A percentile compares a stretch with the other conserved stretches of the same genome.
phyloP scores from a whole-genome alignment of 2,329 filamentous ascomycete species.

The Ophiostoma pallidulum region DNA sequence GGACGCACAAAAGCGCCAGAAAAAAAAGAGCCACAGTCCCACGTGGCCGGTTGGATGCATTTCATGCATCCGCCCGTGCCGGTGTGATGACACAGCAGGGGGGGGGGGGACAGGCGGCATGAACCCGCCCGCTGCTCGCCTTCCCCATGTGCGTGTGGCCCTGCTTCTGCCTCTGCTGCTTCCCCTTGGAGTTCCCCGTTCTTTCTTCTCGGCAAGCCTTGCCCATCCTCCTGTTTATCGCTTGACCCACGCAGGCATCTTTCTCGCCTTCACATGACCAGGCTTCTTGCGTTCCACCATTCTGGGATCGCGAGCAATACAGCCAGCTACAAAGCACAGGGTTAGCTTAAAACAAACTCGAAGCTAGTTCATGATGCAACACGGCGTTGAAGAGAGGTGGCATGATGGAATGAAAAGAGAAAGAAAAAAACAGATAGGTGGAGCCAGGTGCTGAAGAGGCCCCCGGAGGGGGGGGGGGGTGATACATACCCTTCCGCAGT shows the following conservation, averaged over 20 bases:
- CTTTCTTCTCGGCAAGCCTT: too few species aligned
- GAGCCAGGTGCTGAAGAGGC: neutral
- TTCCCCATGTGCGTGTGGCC: neutral
- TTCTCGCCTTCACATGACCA: conserved; percentile 90
- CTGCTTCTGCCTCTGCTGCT: neutral
- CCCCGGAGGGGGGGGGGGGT: neutral
- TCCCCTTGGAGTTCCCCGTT: too few species aligned
- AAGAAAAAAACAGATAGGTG: neutral
- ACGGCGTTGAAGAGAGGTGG: too few species aligned
- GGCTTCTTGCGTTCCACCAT: conserved; percentile 97
- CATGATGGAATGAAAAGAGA: neutral
- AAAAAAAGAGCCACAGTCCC: too few species aligned
- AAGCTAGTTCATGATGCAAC: too few species aligned
- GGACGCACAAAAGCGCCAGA: neutral
- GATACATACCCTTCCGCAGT: conserved; percentile 70
- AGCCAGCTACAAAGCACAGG: conserved; percentile 57
- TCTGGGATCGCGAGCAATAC: conserved; percentile 82
- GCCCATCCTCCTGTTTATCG: conserved; percentile 31
- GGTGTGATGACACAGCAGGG: too few species aligned
- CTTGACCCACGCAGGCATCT: conserved; percentile 98
- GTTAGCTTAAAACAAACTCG: neutral
- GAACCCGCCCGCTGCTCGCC: too few species aligned
- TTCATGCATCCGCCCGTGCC: neutral
- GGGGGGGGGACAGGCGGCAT: too few species aligned
- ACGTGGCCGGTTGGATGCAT: neutral